Conservation (phyloP, 2,329 filamentous ascomycete genomes). For the Penicillium vulpinum region DNA sequence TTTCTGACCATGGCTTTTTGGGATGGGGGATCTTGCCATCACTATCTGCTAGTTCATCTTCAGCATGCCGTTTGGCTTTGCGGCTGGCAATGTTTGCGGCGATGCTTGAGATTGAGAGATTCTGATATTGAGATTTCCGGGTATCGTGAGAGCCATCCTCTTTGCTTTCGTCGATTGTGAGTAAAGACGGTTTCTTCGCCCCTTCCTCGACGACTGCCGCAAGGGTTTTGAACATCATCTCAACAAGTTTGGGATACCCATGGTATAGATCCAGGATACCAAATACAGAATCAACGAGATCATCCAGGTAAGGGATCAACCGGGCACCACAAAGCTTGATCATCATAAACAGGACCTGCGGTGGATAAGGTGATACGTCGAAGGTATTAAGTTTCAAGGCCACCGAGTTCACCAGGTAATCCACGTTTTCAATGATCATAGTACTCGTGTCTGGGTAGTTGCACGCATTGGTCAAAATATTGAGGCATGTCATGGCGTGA, state of each 20-base stretch:
- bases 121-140: constrained; percentile 33
- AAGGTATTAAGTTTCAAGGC: constrained; percentile 86
- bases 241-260: constrained; percentile 83
- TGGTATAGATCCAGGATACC: constrained; percentile 92
- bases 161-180: constrained; percentile 45
- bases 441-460: constrained; percentile 72
- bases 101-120: constrained; percentile 36
- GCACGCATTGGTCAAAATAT: constrained; percentile 73
- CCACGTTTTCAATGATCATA: constrained; percentile 84
- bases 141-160: constrained; percentile 26
- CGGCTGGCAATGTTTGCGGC: constrained; percentile 36
- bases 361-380: constrained; percentile 86
- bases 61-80: constrained; percentile 30
- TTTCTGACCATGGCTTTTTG: constrained; percentile 36
- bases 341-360: constrained; percentile 93
- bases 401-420: constrained; percentile 94
- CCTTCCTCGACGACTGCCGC: constrained; percentile 82
- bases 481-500: constrained; percentile 81
- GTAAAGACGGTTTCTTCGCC: constrained; percentile 55
- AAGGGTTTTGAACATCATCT: constrained; percentile 79
- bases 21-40: constrained; percentile 31
- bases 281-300: constrained; percentile 88
- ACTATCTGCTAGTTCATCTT: constrained; percentile 26
- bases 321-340: constrained; percentile 78
- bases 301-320: constrained; percentile 84